A percentile compares a stretch with the other conserved stretches of the same genome.
Conservation (phyloP, 768 basidiomycete genomes). For the Auricularia sp. region DNA sequence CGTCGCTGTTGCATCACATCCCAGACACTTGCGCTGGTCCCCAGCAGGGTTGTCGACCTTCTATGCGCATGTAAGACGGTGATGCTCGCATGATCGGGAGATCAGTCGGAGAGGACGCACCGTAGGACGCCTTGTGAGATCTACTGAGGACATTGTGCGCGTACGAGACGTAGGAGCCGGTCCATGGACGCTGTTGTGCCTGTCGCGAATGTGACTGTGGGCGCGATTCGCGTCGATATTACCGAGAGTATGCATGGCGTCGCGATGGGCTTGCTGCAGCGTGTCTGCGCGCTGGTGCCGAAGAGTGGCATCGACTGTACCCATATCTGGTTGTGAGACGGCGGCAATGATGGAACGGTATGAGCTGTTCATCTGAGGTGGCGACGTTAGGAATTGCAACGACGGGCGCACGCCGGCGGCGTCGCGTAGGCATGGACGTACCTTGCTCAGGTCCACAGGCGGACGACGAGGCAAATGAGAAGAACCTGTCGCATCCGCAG, state of each 20-base stretch:
- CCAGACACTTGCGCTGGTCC: conserved; percentile 56
- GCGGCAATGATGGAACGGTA: neutral
- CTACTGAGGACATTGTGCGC: neutral
- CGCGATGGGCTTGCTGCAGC: neutral
- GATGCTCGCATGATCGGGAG: neutral
- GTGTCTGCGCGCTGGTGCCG: neutral
- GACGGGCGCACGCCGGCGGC: neutral
- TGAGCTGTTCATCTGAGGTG: neutral
- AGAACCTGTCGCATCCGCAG: neutral
- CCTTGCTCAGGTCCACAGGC: neutral
- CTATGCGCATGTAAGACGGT: neutral
- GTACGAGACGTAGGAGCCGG: neutral
- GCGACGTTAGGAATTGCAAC: neutral
- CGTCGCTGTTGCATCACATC: conserved; percentile 74
- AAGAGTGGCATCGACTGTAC: neutral
- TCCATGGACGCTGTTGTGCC: neutral
- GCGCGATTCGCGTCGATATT: neutral
- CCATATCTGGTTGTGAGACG: neutral
- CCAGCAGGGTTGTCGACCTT: neutral
- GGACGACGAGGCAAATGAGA: neutral
- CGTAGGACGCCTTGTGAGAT: neutral
- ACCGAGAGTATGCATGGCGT: neutral
- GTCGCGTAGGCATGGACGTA: neutral
- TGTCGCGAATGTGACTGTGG: neutral
- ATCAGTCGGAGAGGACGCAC: neutral